phyloP scores from a whole-genome alignment of 495 filamentous ascomycete species.

The Neurospora sp. region DNA sequence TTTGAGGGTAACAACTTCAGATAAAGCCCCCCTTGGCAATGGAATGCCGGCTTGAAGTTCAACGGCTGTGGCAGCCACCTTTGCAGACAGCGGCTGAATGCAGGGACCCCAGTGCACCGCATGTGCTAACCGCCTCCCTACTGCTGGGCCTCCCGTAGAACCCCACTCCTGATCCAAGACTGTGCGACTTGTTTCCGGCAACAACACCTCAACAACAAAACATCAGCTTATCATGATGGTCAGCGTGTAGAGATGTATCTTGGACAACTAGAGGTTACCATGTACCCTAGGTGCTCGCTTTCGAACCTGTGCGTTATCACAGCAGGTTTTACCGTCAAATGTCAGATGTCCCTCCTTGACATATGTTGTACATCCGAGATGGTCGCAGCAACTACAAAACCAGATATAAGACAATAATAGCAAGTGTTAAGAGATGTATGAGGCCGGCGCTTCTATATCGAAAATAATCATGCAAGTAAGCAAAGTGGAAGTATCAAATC shows the following conservation, averaged over 20 bases:
- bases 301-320: background rate
- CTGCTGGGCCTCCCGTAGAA: background rate
- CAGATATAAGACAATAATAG: too few relatives aligned
- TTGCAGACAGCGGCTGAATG: background rate
- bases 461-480: background rate
- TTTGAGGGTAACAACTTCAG: background rate
- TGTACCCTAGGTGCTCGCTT: background rate
- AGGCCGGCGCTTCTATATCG: too few relatives aligned
- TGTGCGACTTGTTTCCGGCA: background rate
- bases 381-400: too few relatives aligned
- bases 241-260: background rate
- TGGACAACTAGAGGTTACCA: background rate
- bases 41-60: background rate
- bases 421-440: too few relatives aligned
- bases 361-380: too few relatives aligned
- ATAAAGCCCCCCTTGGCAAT: background rate
- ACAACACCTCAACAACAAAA: background rate
- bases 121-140: background rate
- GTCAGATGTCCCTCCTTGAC: background rate
- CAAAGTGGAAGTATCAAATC: background rate
- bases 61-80: background rate
- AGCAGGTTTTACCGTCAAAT: background rate
- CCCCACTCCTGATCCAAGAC: background rate
- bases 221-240: background rate
- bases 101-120: background rate